Base-by-base conservation (phyloP, 1,139 yeast genomes). In the Kluyveromyces sp. region DNA sequence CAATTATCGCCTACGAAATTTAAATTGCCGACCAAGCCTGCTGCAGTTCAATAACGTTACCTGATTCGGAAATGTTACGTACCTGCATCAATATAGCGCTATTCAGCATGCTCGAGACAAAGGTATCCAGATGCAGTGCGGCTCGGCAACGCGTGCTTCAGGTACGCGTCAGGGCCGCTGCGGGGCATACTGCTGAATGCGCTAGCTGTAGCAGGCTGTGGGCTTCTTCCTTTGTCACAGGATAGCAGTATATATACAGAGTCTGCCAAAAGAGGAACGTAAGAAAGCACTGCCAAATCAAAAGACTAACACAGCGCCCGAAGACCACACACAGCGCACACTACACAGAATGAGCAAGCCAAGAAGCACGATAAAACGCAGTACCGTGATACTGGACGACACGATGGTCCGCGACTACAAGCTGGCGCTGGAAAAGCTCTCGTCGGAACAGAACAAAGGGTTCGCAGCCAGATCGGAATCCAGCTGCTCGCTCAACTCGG, bases 401-500 rank as follows among this genome's bases (percentile, higher is more conserved):
- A 50, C 48, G 13, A 42, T 57, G 37, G 51, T 57, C 3, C 48
- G 55, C 28, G 62, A 57, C 33, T 57, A 57, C 45, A 54, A 53
- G 40, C 37, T 54, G 15, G 60, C 59, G n/a, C 33, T 57, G 19
- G 46, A 46, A 31, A 52, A 47, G 43, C 48, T 45, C 26, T 44
- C 31, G 32, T 26, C 20, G n/a, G 28, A 33, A 16, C 34, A 44
- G n/a, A 22, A 40, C 15, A 31, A 32, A 12, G 29, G 28, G 11
- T 7, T 7, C 12, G 37, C 31, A 3, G 19, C 13, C 17, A 31
- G 33, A 13, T 32, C 39, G 15, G 41, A 41, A 18, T 38, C 39
- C 6, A 37, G 38, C 17, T 25, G 32, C n/a, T 42, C 44, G 15
- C 32, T 44, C 15, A 35, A 16, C 16, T 38, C 48, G 17, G 34